phyloP scores from a whole-genome alignment of 2,329 filamentous ascomycete genomes.

The Penicillium hesseltinei region DNA sequence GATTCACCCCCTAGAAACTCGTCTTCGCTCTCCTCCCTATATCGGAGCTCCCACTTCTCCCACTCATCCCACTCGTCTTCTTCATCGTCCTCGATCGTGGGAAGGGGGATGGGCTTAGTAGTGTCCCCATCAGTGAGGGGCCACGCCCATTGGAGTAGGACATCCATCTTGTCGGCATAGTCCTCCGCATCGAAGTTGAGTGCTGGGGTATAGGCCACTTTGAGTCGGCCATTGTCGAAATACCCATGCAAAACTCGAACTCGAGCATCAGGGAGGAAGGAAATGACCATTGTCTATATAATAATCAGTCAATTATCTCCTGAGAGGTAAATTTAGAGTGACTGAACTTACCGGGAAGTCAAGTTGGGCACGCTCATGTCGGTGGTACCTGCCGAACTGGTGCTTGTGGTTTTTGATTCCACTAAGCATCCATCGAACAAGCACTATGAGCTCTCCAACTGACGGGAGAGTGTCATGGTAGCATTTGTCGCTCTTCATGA shows the following conservation, averaged over 20 bases:
- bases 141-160: slow-evolving; percentile 11
- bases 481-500: slow-evolving; percentile 5
- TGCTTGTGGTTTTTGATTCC: not conserved
- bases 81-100: slow-evolving; percentile 8
- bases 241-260: slow-evolving; percentile 14
- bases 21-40: not conserved
- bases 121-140: not conserved
- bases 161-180: slow-evolving; percentile 4
- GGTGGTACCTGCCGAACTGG: not conserved
- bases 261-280: slow-evolving; percentile 8
- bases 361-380: not conserved
- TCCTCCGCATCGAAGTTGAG: slow-evolving; percentile 6
- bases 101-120: slow-evolving; percentile 5
- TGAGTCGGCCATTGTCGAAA: slow-evolving; percentile 3
- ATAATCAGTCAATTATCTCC: not conserved
- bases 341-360: slow-evolving; percentile 9
- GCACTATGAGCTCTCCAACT: slow-evolving; percentile 7
- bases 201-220: slow-evolving; percentile 9
- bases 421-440: slow-evolving; percentile 14
- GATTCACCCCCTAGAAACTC: not conserved
- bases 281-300: slow-evolving; percentile 11
- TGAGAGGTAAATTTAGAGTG: no score
- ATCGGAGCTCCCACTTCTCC: not conserved
- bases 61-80: slow-evolving; percentile 2
- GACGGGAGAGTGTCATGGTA: not conserved